Base-by-base conservation (phyloP, 768 basidiomycete species). In the Leccinum pellstonianum region DNA sequence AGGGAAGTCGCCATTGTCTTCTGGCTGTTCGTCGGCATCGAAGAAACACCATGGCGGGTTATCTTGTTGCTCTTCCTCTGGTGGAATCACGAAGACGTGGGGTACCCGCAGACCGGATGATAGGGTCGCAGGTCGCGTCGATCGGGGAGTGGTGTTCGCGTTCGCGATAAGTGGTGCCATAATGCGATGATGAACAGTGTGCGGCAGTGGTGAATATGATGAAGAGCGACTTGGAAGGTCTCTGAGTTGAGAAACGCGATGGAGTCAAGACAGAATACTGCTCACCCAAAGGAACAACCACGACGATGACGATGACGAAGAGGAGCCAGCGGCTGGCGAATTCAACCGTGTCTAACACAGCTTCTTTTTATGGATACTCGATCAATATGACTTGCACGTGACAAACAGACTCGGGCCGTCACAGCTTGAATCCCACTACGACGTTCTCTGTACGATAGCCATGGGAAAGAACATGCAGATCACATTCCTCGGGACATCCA, bases 401-500 rank as follows among this genome's bases (percentile, higher is more conserved):
- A 68, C 33, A 7, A 10, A 17, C 49, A 4, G 48, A 29, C 15
- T 50, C 49, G 15, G 23, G 47, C 21, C 31, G 19, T 31, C 38
- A 55, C 19, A 52, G 48, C 55, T 33, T 12, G 33, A 52, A 55
- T 41, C 15, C 35, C 7, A 35, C 49, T 12, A 9, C 10, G 17
- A 47, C 33, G 51, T 37, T 37, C 35, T 38, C 38, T 38, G n/a
- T 25, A 25, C 49, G 41, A 27, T 23, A 49, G 6, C 60, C 55
- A 80, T 80, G 78, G 59, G 71, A 2, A 70, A 68, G 51, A 66
- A 79, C 56, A 82, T 90, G 74, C 73, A 75, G 17, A 77, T 91
- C 47, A 86, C 84, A 25, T 93, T 93, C 68, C 76, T 93, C 9
- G 91, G 91, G 14, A 92, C 89, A 2, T 87, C 81, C 47, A 85